Evolutionary conservation across 2,329 filamentous ascomycete species (phyloP).

Genomic region (Botrytis fragariae): DNA sequence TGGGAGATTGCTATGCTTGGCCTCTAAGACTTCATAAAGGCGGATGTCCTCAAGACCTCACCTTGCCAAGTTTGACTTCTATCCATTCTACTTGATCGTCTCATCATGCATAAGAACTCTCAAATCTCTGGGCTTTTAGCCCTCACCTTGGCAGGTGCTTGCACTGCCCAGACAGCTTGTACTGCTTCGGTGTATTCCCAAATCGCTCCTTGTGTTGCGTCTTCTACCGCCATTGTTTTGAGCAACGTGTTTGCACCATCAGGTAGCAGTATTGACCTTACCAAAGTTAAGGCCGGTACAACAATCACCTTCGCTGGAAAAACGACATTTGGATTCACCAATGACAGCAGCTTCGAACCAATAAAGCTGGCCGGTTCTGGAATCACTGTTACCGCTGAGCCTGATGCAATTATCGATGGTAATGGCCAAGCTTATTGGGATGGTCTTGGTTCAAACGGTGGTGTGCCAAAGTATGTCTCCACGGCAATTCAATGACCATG

Average conservation of each 20-base stretch:
- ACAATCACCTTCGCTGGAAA: constrained; percentile 60
- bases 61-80: not conserved
- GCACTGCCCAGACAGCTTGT: constrained; percentile 1
- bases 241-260: constrained; percentile 55
- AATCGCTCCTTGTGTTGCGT: constrained; percentile 48
- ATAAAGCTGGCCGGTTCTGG: constrained; percentile 54
- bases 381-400: constrained; percentile 52
- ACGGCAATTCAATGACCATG: not conserved
- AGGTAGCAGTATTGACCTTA: constrained; percentile 55
- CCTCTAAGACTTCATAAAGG: constrained; percentile 3
- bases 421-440: constrained; percentile 57
- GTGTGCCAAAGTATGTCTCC: constrained; percentile 37
- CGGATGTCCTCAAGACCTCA: not conserved
- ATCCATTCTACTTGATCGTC: not conserved
- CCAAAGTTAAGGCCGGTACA: constrained; percentile 50
- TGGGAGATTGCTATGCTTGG: not conserved
- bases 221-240: constrained; percentile 55
- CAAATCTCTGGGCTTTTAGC: constrained; percentile 2
- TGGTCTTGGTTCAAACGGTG: constrained; percentile 56
- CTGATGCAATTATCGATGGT: constrained; percentile 55
- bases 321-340: constrained; percentile 44
- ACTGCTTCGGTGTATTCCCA: constrained; percentile 43
- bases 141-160: constrained; percentile 2
- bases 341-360: constrained; percentile 29
- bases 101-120: constrained; percentile 3